Evolutionary conservation across 2,329 filamentous ascomycete species (phyloP), one percentile per base, ranked within the genome.

Genomic region (Lachnellula suecica): DNA sequence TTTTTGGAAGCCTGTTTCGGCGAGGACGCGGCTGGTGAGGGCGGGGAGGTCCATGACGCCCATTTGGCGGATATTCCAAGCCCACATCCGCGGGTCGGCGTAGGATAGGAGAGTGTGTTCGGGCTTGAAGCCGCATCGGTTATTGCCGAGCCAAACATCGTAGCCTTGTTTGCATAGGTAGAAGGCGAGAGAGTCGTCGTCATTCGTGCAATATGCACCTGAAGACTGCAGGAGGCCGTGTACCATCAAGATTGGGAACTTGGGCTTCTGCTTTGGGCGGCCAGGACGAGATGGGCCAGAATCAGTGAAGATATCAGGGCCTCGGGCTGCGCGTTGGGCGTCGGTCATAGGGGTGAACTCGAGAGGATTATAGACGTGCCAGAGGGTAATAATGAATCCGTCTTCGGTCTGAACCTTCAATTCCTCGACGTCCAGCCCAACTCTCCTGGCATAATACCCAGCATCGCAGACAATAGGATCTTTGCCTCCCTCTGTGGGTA

Each of bases 131-230:
- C 92, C 92, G 66, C 91, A 96, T 19, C 93, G 82, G 66, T 96
- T 97, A 72, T 96, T 96, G 4, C 93, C 93, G 15, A 97, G 78
- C 92, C 92, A 97, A 35, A 97, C 90, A 68, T 97, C 93, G 70
- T 91, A 97, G 1, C 92, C 92, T 0, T 88, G 85, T 71, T 96
- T 96, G 70, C 89, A 91, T 7, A 97, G 83, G 73, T 87, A 96
- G 71, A 97, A 97, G 1, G 93, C 92, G 7, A 97, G 78, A 23
- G 88, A 93, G 60, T 91, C 84, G 57, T 96, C 91, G 63, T 96
- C 92, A 66, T 93, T 96, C 59, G 86, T 85, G 69, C 91, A 96
- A 67, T 91, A 97, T 0, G 92, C 89, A 4, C 93, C 92, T 0
- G 90, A 83, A 48, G 87, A 92, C 71, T 97, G 93, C 6, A 97